Evolutionary conservation across 2,329 filamentous ascomycete species (phyloP).

Genomic region (Colletotrichum sansevieriae): DNA sequence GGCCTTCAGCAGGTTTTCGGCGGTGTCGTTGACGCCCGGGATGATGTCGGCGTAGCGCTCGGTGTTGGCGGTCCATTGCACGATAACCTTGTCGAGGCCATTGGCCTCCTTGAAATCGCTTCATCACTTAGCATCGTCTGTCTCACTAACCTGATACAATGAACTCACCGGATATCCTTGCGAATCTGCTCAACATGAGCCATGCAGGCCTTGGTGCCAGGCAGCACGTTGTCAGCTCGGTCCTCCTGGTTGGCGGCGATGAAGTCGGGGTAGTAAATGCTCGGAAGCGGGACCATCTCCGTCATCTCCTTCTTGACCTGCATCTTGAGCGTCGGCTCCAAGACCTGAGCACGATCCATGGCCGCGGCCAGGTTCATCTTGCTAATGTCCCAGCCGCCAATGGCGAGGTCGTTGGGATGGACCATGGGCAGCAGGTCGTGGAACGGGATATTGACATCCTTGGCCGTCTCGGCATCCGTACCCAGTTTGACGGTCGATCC

Average conservation of each 20-base stretch:
- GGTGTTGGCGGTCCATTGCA: conserved; percentile 99
- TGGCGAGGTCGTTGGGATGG: conserved; percentile 93
- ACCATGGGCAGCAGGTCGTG: conserved; percentile 95
- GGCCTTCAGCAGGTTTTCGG: conserved; percentile 89
- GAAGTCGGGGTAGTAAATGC: conserved; percentile 99
- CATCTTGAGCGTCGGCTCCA: conserved; percentile 93
- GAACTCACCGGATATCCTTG: conserved; percentile 77
- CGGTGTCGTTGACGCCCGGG: conserved; percentile 93
- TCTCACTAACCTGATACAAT: background rate
- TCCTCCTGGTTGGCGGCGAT: conserved; percentile 99
- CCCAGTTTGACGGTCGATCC: conserved; percentile 97
- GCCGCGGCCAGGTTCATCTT: conserved; percentile 87
- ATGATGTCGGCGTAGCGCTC: conserved; percentile 94
- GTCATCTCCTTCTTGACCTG: conserved; percentile 95
- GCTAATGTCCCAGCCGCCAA: conserved; percentile 99
- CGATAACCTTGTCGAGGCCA: conserved; percentile 91
- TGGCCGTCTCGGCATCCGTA: conserved; percentile 82
- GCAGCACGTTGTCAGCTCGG: conserved; percentile 90
- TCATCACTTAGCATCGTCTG: conserved; percentile 23
- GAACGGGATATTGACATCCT: conserved; percentile 97
- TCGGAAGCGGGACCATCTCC: conserved; percentile 87
- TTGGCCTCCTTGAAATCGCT: conserved; percentile 91
- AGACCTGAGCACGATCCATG: conserved; percentile 95
- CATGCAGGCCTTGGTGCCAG: conserved; percentile 85
- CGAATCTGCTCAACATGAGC: conserved; percentile 94